phyloP scores from a whole-genome alignment of 139 green algal genomes.

The Nannochloris sp. region DNA sequence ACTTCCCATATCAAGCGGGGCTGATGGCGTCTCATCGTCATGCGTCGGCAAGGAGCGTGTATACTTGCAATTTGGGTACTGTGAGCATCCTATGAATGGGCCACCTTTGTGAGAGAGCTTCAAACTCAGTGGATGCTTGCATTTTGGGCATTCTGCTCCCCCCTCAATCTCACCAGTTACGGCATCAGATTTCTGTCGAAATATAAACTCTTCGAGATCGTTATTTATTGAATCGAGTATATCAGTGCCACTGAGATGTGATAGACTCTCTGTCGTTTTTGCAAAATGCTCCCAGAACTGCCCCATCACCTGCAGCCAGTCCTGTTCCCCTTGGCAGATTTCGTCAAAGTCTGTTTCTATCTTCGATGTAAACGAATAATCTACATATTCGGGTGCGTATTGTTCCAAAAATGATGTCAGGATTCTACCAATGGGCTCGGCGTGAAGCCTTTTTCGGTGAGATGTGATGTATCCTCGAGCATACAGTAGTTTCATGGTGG shows the following conservation, averaged over 20 bases:
- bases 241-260: constrained; percentile 27
- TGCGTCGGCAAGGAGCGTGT: constrained; percentile 5
- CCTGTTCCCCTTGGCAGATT: constrained; percentile 34
- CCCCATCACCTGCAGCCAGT: constrained; percentile 43
- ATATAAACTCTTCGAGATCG: constrained; percentile 31
- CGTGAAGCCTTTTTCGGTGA: constrained; percentile 37
- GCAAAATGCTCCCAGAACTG: constrained; percentile 62
- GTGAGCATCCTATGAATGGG: constrained; percentile 46
- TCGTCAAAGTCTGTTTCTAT: constrained; percentile 59
- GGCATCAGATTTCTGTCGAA: constrained; percentile 10
- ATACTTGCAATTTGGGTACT: constrained; percentile 41
- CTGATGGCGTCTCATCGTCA: background rate
- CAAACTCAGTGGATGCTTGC: constrained; percentile 14
- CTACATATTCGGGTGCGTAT: constrained; percentile 70
- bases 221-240: constrained; percentile 58
- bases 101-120: constrained; percentile 9
- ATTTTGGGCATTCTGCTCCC: constrained; percentile 2
- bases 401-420: constrained; percentile 62
- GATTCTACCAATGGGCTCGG: constrained; percentile 50
- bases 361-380: constrained; percentile 65
- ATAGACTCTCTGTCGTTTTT: constrained; percentile 12
- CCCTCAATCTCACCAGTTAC: background rate
- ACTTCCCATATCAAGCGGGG: background rate
- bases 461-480: constrained; percentile 51
- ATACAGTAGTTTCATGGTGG: constrained; percentile 69